A percentile compares a stretch with the other conserved stretches of the same genome.
Conservation (phyloP, 768 basidiomycete species). For the Pisolithus microcarpus region DNA sequence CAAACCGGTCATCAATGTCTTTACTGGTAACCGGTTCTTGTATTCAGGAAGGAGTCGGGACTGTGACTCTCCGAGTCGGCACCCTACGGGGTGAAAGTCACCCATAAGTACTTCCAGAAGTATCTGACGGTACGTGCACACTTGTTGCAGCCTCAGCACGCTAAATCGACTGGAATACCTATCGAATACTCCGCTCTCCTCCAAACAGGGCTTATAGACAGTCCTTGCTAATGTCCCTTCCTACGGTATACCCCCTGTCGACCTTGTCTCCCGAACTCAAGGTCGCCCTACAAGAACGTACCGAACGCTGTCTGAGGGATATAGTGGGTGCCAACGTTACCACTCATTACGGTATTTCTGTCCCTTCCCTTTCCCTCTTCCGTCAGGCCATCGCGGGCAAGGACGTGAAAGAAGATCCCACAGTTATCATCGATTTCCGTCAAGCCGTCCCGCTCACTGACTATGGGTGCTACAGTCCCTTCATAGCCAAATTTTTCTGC, state of each 20-base stretch:
- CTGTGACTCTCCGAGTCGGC: too few species aligned
- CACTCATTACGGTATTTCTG: background rate
- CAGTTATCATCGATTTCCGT: background rate
- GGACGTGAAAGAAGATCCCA: too few species aligned
- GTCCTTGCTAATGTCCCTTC: background rate
- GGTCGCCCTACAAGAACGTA: background rate
- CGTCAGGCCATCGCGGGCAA: too few species aligned
- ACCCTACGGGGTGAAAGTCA: too few species aligned
- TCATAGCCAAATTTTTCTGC: background rate
- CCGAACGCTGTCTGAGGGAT: background rate
- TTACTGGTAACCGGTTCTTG: too few species aligned
- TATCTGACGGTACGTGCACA: too few species aligned
- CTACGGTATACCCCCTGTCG: background rate
- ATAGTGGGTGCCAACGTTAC: background rate
- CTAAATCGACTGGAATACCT: too few species aligned
- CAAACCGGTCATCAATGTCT: constrained; percentile 11
- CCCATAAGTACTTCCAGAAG: too few species aligned
- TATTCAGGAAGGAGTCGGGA: too few species aligned
- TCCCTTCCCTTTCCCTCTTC: background rate
- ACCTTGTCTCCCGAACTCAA: background rate
- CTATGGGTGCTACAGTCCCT: constrained; percentile 1
- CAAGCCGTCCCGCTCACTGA: constrained; percentile 2
- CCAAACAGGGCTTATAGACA: too few species aligned
- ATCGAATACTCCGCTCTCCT: too few species aligned
- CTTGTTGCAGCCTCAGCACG: too few species aligned